Percentiles rank a stretch among this genome's conserved stretches.
phyloP scores from a whole-genome alignment of 2,329 filamentous ascomycete species.

The Monosporascus sp. region DNA sequence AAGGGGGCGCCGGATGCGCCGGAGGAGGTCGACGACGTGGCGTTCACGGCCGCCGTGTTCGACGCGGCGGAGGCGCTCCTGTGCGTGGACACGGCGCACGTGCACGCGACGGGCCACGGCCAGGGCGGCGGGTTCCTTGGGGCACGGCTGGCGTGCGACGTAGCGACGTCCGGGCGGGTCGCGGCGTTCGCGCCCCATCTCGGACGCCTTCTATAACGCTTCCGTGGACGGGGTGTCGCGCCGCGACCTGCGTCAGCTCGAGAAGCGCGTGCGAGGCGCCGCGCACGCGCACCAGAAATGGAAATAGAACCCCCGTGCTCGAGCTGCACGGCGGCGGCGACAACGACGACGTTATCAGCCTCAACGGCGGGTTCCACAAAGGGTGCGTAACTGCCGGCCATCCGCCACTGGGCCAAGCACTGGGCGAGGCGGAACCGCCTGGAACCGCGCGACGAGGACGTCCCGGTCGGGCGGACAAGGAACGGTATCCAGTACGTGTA shows the following conservation, averaged over 20 bases:
- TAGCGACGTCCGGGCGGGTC: constrained; percentile 30
- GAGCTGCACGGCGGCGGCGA: constrained; percentile 39
- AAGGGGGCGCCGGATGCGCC: constrained; percentile 34
- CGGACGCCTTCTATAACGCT: constrained; percentile 38
- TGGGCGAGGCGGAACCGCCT: constrained; percentile 13
- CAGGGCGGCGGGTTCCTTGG: constrained; percentile 48
- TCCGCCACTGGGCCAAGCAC: constrained; percentile 13
- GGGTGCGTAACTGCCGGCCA: constrained; percentile 13
- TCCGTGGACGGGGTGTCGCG: constrained; percentile 13
- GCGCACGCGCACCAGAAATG: constrained; percentile 13
- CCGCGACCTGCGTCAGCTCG: background rate
- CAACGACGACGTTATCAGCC: constrained; percentile 33
- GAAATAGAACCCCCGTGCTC: constrained; percentile 26
- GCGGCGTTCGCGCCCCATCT: constrained; percentile 45
- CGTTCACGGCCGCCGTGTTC: constrained; percentile 38
- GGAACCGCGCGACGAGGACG: background rate
- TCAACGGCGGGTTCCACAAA: constrained; percentile 26
- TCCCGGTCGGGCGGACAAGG: background rate
- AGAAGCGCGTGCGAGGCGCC: constrained; percentile 20
- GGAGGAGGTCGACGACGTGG: constrained; percentile 30
- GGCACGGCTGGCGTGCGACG: constrained; percentile 32
- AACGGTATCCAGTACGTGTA: background rate
- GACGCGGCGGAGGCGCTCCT: constrained; percentile 31
- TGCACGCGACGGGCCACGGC: constrained; percentile 46
- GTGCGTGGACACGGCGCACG: constrained; percentile 37